A percentile compares a stretch with the other conserved stretches of the same genome.
phyloP scores from a whole-genome alignment of 768 basidiomycete species.

The Gyrodon lividus region DNA sequence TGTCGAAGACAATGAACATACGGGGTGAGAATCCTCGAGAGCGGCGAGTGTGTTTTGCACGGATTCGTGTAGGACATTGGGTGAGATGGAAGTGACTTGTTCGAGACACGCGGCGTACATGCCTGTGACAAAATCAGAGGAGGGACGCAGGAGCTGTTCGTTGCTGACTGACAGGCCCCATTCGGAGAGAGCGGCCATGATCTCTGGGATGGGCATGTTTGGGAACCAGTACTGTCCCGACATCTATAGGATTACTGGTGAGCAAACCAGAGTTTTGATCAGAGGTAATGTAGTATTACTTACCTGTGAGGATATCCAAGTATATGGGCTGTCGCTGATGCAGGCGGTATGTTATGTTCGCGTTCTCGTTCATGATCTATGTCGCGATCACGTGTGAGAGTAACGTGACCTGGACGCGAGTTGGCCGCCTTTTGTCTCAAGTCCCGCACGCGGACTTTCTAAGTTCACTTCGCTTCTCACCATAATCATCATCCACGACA shows the following conservation, averaged over 20 bases:
- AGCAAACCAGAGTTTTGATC: neutral
- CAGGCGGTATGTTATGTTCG: too few relatives aligned
- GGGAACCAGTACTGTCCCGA: slow-evolving; percentile 57
- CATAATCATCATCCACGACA: neutral
- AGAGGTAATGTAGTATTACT: neutral
- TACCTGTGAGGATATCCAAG: neutral
- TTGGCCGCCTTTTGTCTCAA: too few relatives aligned
- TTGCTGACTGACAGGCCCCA: slow-evolving; percentile 69
- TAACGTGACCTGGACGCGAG: slow-evolving; percentile 1
- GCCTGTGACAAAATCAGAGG: slow-evolving; percentile 65
- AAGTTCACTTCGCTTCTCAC: neutral
- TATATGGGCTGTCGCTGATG: too few relatives aligned
- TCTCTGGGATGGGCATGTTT: slow-evolving; percentile 61
- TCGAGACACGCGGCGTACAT: slow-evolving; percentile 73
- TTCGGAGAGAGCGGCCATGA: slow-evolving; percentile 59
- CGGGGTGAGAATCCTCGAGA: slow-evolving; percentile 54
- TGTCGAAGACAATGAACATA: slow-evolving; percentile 27
- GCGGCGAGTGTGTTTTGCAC: slow-evolving; percentile 52
- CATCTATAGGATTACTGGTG: slow-evolving; percentile 14
- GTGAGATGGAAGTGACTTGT: slow-evolving; percentile 64
- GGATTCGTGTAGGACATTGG: slow-evolving; percentile 58
- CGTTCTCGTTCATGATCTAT: neutral
- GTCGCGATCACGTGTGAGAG: slow-evolving; percentile 30
- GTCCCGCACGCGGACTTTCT: neutral
- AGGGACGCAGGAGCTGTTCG: slow-evolving; percentile 67